Percentiles rank a stretch among this genome's conserved stretches.
These are phyloP conservation scores for Vitis rotundifolia DNA, from an alignment of 164 flowering plant species.

Conservation along the genomic window DNA sequence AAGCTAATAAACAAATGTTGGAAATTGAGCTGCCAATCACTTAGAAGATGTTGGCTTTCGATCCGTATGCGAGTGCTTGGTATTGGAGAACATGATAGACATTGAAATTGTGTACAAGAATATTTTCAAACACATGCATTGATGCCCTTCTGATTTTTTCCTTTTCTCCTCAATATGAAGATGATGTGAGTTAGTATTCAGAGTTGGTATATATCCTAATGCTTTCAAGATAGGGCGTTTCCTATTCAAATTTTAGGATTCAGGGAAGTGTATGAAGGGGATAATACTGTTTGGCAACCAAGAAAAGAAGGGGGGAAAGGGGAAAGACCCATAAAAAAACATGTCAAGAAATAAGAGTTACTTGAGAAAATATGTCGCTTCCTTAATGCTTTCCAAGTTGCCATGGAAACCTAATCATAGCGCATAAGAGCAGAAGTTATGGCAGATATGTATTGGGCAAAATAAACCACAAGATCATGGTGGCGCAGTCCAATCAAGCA, in stretches of 20 bases:
- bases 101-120: background rate
- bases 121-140: conserved; percentile 1
- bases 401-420: conserved; percentile 9
- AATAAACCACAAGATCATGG: conserved; percentile 8
- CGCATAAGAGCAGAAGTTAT: conserved; percentile 1
- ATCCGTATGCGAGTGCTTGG: conserved; percentile 1
- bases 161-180: too few species aligned
- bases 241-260: too few species aligned
- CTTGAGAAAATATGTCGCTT: background rate
- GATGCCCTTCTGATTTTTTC: background rate
- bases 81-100: conserved; percentile 6
- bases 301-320: too few species aligned
- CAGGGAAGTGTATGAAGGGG: too few species aligned
- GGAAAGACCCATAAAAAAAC: too few species aligned
- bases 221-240: too few species aligned
- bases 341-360: background rate
- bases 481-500: background rate
- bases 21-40: conserved; percentile 17
- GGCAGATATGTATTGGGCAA: background rate
- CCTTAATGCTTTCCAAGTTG: background rate
- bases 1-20: conserved; percentile 5
- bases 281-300: too few species aligned
- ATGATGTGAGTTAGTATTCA: too few species aligned
- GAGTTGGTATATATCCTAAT: too few species aligned
- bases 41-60: conserved; percentile 6